Percentiles rank a stretch among this genome's conserved stretches.
phyloP scores from a whole-genome alignment of 2,329 filamentous ascomycete genomes.

The Aspergillus quadrilineatus region DNA sequence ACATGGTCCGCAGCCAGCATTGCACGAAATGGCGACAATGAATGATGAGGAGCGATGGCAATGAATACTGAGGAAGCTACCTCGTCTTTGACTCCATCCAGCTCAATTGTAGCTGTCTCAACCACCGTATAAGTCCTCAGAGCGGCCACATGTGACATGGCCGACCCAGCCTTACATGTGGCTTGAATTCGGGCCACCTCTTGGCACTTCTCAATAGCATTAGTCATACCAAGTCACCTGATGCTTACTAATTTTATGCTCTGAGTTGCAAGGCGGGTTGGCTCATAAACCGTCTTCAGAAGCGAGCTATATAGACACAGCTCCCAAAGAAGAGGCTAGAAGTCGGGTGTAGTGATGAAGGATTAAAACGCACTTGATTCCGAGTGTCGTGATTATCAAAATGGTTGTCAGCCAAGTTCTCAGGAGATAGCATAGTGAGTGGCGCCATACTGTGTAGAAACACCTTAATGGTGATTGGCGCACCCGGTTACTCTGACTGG shows the following conservation, averaged over 20 bases:
- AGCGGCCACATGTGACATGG: conserved; percentile 13
- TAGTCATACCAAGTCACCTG: neutral
- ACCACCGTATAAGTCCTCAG: conserved; percentile 15
- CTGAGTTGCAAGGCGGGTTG: neutral
- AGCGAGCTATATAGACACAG: neutral
- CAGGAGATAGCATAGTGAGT: conserved; percentile 20
- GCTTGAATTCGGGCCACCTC: conserved; percentile 12
- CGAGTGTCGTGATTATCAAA: neutral
- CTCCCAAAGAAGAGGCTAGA: neutral
- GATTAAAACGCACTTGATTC: neutral
- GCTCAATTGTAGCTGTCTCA: conserved; percentile 4
- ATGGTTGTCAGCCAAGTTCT: neutral
- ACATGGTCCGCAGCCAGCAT: conserved; percentile 22
- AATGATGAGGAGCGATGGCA: neutral
- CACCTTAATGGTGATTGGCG: conserved; percentile 39
- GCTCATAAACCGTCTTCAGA: neutral
- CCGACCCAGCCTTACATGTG: conserved; percentile 10
- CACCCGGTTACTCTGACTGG: conserved; percentile 20
- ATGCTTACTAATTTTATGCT: conserved; percentile 4
- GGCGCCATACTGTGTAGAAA: conserved; percentile 42
- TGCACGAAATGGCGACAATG: conserved; percentile 8
- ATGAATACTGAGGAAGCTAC: neutral
- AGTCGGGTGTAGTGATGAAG: neutral
- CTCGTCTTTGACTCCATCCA: neutral
- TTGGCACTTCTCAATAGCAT: neutral